Evolutionary conservation across 2,329 filamentous ascomycete species (phyloP), one percentile per base, ranked within the genome.

Genomic region (Laburnicola sp.): DNA sequence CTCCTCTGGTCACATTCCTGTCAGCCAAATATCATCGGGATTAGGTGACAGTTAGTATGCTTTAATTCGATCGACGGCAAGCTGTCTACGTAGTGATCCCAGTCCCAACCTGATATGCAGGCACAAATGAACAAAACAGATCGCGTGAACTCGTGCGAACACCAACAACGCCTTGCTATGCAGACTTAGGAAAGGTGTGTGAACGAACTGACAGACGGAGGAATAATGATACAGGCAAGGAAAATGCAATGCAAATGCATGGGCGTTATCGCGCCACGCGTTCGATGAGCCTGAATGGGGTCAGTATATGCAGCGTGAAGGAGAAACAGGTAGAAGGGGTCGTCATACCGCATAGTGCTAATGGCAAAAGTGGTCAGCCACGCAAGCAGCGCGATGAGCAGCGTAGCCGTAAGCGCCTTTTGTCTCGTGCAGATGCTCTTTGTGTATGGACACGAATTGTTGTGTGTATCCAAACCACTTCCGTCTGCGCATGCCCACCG

Each of bases 291-390:
- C 52, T 54, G 23, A 5, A 8, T 4, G 7, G 8, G 7, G 26
- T 48, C 28, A 49, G 44, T 22, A 11, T 21, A n/a, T 2, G 26
- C 2, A 9, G 10, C 22, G 39, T 21, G 22, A 26, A 21, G 7
- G 22, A 27, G 27, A 35, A 4, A 2, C 25, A 36, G 25, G 30
- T n/a, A 23, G 23, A 30, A 6, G n/a, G 25, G 6, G 25, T 10
- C 2, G 16, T 54, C 57, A 31, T 56, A 72, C 70, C 72, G 69
- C 45, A 74, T 53, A 16, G 70, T 74, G 73, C 91, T 96, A 51
- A 97, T 86, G 43, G 87, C 84, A 74, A 97, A 96, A 22, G 91
- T 97, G 71, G 88, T 81, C 54, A 93, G 82, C 93, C 93, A 97
- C n/a, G 90, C 87, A 53, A 95, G 79, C 51, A 97, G 79, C 7